Evolutionary conservation across 192 early-diverging fungal species (phyloP).

Genomic region (Linnemannia elongata): DNA sequence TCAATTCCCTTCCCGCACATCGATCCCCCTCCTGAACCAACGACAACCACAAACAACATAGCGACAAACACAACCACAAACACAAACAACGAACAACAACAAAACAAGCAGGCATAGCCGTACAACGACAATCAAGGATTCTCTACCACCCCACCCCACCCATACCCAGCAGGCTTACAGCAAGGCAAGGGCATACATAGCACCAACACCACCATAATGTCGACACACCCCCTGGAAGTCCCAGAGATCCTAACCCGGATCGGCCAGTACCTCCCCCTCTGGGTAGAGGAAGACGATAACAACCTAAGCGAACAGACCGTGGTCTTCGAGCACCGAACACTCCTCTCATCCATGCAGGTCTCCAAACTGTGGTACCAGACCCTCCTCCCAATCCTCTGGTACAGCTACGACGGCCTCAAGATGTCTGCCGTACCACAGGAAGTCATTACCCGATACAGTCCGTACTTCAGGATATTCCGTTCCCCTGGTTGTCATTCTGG

Average conservation of each 20-base stretch:
- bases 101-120: too few relatives aligned
- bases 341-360: background rate
- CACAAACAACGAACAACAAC: too few relatives aligned
- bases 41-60: too few relatives aligned
- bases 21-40: too few relatives aligned
- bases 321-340: background rate
- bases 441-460: background rate
- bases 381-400: background rate
- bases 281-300: background rate
- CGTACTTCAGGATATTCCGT: background rate
- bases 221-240: background rate
- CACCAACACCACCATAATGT: background rate
- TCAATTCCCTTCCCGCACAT: too few relatives aligned
- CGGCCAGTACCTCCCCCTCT: background rate
- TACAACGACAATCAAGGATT: too few relatives aligned
- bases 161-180: too few relatives aligned
- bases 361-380: conserved; percentile 4
- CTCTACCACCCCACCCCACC: too few relatives aligned
- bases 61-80: too few relatives aligned
- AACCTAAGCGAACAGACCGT: background rate
- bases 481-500: background rate
- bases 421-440: background rate
- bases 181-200: too few relatives aligned
- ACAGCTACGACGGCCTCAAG: background rate
- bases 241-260: background rate